Percentiles rank a stretch among this genome's conserved stretches.
Evolutionary conservation across 2,329 filamentous ascomycete genomes (phyloP).

Genomic region (Fusarium pseudonygamai): DNA sequence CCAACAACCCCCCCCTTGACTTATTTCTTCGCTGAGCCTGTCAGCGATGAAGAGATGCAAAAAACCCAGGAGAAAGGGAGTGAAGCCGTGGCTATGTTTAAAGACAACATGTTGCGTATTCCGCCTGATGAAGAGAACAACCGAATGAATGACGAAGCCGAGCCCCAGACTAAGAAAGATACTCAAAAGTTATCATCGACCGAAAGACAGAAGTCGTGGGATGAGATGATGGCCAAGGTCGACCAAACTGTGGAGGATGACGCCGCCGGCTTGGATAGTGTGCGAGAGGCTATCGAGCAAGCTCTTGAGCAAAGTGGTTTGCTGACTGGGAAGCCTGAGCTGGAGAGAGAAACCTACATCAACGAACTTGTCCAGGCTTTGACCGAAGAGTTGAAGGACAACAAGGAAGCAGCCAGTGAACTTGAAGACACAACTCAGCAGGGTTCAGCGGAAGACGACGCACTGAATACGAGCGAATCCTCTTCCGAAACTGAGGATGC

Average conservation of each 20-base stretch:
- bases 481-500: neutral
- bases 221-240: slow-evolving; percentile 63
- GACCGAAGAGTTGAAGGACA: slow-evolving; percentile 46
- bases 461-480: neutral
- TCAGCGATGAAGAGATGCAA: slow-evolving; percentile 76
- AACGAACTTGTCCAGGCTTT: slow-evolving; percentile 62
- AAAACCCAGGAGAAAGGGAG: slow-evolving; percentile 76
- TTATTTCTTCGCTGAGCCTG: slow-evolving; percentile 90
- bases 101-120: slow-evolving; percentile 68
- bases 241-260: slow-evolving; percentile 68
- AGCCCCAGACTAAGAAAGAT: slow-evolving; percentile 16
- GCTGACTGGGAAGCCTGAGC: slow-evolving; percentile 55
- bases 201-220: slow-evolving; percentile 57
- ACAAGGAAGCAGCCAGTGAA: slow-evolving; percentile 37
- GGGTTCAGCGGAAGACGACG: neutral
- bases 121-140: slow-evolving; percentile 42
- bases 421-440: slow-evolving; percentile 9
- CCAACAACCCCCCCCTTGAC: slow-evolving; percentile 70
- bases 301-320: slow-evolving; percentile 65
- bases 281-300: slow-evolving; percentile 64
- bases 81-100: slow-evolving; percentile 73
- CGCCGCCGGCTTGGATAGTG: slow-evolving; percentile 59
- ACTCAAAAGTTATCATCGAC: slow-evolving; percentile 8
- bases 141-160: neutral
- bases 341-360: slow-evolving; percentile 59